Base-by-base conservation (phyloP, 306 rosid species). In the Bauhinia variegata region DNA sequence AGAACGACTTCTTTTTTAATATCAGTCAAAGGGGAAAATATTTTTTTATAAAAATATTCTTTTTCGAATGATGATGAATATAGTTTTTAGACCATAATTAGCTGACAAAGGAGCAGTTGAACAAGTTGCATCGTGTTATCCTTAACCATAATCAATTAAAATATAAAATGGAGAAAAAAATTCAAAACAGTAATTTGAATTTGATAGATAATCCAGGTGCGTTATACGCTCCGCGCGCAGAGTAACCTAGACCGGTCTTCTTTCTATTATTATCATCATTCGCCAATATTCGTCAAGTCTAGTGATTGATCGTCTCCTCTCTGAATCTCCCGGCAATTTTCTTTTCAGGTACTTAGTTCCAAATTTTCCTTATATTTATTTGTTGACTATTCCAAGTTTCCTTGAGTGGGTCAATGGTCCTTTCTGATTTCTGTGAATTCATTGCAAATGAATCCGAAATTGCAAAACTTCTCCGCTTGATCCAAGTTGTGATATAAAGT, bases 291-390 rank as follows among this genome's bases (percentile, higher is more conserved):
- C 28, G 2, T 23, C 28, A 23, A 23, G 28, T 1, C 28, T 23
- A 1, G 28, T 23, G 28, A 23, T 23, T 23, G 28, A 5, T 12
- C 50, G 16, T 4, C 5, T 44, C 50, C 16, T 2, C 5, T 37
- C 23, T 13, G 48, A 16, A 28, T 59, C 16, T 59, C 64, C 19
- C 16, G 34, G 53, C 56, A 51, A 51, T 28, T 55, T 23, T 23
- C 28, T 2, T 23, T 23, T 48, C 80, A 71, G 78, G 78, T 75
- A 75, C 60, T 46, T 23, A 6, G 2, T 66, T 53, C 47, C 11
- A 23, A 11, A 2, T 60, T 13, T 41, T 33, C 51, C 49, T 38
- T 14, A 42, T 60, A 10, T 8, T 11, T 12, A 12, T 48, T 44
- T 2, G 1, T 44, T 3, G 11, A 11, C 14, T 11, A 44, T 44